Percentiles rank a stretch among this genome's conserved stretches.
Conservation (phyloP, 225 moss, liverwort and hornwort genomes). For the Ulota crispa region DNA sequence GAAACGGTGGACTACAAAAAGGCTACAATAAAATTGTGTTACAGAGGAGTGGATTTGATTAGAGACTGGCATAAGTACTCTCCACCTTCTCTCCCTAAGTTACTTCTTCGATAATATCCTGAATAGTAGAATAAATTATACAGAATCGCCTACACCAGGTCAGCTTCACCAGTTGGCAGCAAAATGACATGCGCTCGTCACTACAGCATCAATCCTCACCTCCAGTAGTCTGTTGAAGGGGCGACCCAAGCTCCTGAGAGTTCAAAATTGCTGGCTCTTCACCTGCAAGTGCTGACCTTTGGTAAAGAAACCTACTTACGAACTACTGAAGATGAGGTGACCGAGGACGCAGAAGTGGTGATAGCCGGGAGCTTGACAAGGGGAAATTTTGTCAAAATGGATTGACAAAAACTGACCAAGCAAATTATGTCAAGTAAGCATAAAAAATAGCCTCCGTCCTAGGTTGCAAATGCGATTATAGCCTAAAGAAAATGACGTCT, state of each 20-base stretch:
- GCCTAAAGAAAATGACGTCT: slow-evolving; percentile 27
- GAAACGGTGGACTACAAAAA: slow-evolving; percentile 6
- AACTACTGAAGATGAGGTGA: slow-evolving; percentile 35
- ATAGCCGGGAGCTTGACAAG: slow-evolving; percentile 20
- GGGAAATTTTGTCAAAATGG: slow-evolving; percentile 19
- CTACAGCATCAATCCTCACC: slow-evolving; percentile 33
- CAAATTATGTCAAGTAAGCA: not conserved
- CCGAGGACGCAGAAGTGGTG: slow-evolving; percentile 30
- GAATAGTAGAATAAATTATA: slow-evolving; percentile 22
- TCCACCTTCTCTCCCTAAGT: slow-evolving; percentile 10
- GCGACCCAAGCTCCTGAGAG: not conserved
- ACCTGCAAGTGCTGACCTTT: not conserved
- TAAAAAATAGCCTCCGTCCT: not conserved
- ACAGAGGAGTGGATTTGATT: not conserved
- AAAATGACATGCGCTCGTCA: slow-evolving; percentile 26
- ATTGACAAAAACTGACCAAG: slow-evolving; percentile 18
- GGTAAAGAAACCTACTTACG: slow-evolving; percentile 8
- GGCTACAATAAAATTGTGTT: slow-evolving; percentile 6
- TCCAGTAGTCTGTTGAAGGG: slow-evolving; percentile 27
- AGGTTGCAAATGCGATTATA: not conserved
- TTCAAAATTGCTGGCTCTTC: not conserved
- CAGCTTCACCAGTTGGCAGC: slow-evolving; percentile 31
- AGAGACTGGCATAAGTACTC: not conserved
- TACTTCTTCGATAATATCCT: not conserved
- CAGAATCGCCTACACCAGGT: slow-evolving; percentile 22